A percentile compares a stretch with the other conserved stretches of the same genome.
Evolutionary conservation across 2,329 filamentous ascomycete genomes (phyloP).

Genomic region (Escovopsis sp.): DNA sequence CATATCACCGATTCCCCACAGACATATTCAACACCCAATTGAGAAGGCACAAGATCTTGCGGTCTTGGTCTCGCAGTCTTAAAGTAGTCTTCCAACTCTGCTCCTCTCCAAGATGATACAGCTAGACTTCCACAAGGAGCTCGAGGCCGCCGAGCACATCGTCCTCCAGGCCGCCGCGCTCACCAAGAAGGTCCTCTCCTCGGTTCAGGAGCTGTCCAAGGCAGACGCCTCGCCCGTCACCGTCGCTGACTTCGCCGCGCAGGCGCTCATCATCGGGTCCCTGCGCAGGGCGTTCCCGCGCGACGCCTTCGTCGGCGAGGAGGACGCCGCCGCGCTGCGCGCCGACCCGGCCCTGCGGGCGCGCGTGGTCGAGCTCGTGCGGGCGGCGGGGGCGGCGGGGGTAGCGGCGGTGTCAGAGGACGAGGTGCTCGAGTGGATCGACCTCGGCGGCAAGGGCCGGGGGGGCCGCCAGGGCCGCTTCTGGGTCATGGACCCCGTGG

Average conservation of each 20-base stretch:
- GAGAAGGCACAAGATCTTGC: too few species aligned
- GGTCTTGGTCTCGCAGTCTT: too few species aligned
- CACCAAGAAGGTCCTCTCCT: slow-evolving; percentile 32
- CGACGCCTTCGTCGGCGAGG: slow-evolving; percentile 47
- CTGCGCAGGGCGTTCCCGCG: slow-evolving; percentile 37
- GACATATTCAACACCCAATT: too few species aligned
- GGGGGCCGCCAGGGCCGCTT: slow-evolving; percentile 25
- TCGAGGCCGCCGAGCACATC: slow-evolving; percentile 24
- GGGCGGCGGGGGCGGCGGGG: slow-evolving; percentile 8
- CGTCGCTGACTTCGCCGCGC: slow-evolving; percentile 47
- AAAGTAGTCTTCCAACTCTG: too few species aligned
- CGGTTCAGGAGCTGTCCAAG: slow-evolving; percentile 38
- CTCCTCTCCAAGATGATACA: too few species aligned
- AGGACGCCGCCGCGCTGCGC: slow-evolving; percentile 39
- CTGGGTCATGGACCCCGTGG: slow-evolving; percentile 52
- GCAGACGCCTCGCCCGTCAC: slow-evolving; percentile 46
- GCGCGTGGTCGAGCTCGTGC: slow-evolving; percentile 42
- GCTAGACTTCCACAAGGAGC: slow-evolving; percentile 10
- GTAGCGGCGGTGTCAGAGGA: slow-evolving; percentile 23
- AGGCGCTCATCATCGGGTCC: slow-evolving; percentile 44
- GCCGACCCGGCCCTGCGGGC: slow-evolving; percentile 30
- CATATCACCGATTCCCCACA: too few species aligned
- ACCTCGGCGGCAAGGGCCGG: slow-evolving; percentile 34
- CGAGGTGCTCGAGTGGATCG: slow-evolving; percentile 47
- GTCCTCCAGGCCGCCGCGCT: slow-evolving; percentile 42